Evolutionary conservation across 495 filamentous ascomycete species (phyloP), one percentile per base, ranked within the genome.

Genomic region (Acidiella bohemica): DNA sequence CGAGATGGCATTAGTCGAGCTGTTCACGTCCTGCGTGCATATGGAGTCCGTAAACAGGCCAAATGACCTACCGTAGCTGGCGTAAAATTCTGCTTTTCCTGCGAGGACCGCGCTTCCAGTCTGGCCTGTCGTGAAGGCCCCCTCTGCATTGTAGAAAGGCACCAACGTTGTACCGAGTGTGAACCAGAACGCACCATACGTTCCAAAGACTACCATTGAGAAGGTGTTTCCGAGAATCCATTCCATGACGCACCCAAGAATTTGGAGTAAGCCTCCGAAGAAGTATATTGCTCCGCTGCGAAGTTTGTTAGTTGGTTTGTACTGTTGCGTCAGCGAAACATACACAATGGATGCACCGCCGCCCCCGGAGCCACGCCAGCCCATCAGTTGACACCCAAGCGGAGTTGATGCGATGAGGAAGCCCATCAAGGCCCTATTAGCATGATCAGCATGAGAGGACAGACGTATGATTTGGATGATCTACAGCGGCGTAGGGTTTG

Each of bases 221-320:
- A 83, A 83, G 0, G 78, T 83, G 56, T 83, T 81, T 14, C 78
- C 78, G 3, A 82, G 61, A 39, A 82, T 62, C 46, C 50, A 62
- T 51, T 83, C 78, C 8, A 78, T 64, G 20, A 82, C 43, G 12
- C 65, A 67, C 8, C 71, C 74, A 0, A 81, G 31, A 18, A 78
- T 60, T 61, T 79, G 72, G 3, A 81, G 67, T 14, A 81, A 47
- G 6, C 78, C 78, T 24, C 80, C 80, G 49, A 78, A 78, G 66
- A 80, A 81, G 58, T 74, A 75, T n/a, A n/a, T n/a, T n/a, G n/a
- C n/a, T n/a, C n/a, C n/a, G n/a, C n/a, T n/a, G n/a, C n/a, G n/a
- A n/a, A n/a, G n/a, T n/a, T n/a, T n/a, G n/a, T n/a, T n/a, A n/a
- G n/a, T n/a, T n/a, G n/a, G n/a, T n/a, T n/a, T n/a, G n/a, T n/a